phyloP scores from a whole-genome alignment of 768 basidiomycete species.

The Tylopilus subfusipes region DNA sequence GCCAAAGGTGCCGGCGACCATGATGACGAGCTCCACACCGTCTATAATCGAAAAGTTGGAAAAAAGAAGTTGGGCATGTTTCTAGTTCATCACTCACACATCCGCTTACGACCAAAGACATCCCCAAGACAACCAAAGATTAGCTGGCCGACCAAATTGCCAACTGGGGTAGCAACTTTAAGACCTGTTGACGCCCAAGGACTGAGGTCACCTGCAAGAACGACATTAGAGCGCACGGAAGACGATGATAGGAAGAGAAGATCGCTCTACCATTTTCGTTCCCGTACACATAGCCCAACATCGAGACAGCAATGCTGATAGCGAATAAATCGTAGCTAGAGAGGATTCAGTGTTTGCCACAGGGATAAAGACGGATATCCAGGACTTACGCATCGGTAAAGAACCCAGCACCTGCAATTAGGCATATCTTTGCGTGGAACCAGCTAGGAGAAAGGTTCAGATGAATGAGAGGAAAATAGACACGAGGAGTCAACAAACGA shows the following conservation, averaged over 20 bases:
- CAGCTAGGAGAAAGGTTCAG: constrained; percentile 41
- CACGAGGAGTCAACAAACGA: constrained; percentile 47
- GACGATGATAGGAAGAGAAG: neutral
- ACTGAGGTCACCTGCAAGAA: constrained; percentile 31
- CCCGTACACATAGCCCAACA: constrained; percentile 81
- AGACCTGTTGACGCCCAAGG: constrained; percentile 70
- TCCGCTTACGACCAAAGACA: constrained; percentile 67
- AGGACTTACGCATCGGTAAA: constrained; percentile 72
- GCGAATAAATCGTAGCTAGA: constrained; percentile 75
- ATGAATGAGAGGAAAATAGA: neutral
- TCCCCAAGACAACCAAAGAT: constrained; percentile 79
- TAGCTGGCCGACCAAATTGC: constrained; percentile 69
- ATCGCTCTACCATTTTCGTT: constrained; percentile 24
- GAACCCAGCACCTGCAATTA: constrained; percentile 76
- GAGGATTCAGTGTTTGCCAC: neutral
- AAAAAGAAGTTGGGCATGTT: neutral
- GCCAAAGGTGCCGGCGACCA: constrained; percentile 72
- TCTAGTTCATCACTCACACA: constrained; percentile 54
- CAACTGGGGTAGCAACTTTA: constrained; percentile 73
- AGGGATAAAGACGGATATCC: neutral
- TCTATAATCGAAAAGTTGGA: constrained; percentile 29
- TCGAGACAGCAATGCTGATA: constrained; percentile 77
- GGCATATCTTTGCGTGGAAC: constrained; percentile 77
- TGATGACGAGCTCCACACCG: constrained; percentile 62
- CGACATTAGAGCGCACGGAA: neutral